Evolutionary conservation across 768 basidiomycete genomes (phyloP).

Genomic region (Mycena indigotica): DNA sequence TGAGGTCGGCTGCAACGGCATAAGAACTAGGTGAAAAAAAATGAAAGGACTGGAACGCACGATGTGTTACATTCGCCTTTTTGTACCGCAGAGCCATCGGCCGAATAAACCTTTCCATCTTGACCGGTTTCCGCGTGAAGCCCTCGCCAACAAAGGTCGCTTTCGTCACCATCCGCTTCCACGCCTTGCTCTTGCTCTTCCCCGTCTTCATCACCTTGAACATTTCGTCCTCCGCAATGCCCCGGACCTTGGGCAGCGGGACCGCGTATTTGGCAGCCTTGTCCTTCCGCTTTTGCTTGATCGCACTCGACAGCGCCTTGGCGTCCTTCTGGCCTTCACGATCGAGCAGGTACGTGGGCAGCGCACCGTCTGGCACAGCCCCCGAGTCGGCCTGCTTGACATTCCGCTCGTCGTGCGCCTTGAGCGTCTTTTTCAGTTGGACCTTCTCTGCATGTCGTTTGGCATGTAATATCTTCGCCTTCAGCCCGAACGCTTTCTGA

Average conservation of each 20-base stretch:
- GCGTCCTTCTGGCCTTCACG: conserved; percentile 98
- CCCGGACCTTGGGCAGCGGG: conserved; percentile 93
- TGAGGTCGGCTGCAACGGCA: conserved; percentile 74
- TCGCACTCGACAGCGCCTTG: conserved; percentile 90
- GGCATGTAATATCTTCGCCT: conserved; percentile 97
- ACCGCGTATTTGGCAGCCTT: conserved; percentile 98
- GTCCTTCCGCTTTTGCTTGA: conserved; percentile 99
- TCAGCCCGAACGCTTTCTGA: conserved; percentile 94
- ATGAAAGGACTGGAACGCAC: conserved; percentile 47
- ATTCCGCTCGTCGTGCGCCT: conserved; percentile 98
- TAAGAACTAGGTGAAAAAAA: conserved; percentile 4
- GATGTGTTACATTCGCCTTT: conserved; percentile 99
- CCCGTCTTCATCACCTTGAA: conserved; percentile 99
- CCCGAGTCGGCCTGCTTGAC: conserved; percentile 91
- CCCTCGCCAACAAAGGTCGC: conserved; percentile 98
- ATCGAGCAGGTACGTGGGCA: conserved; percentile 95
- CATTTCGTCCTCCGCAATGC: conserved; percentile 99
- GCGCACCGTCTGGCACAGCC: conserved; percentile 82
- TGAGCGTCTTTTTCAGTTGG: conserved; percentile 98
- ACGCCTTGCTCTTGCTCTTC: conserved; percentile 92
- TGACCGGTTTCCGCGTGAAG: conserved; percentile 97
- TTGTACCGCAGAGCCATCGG: conserved; percentile 98
- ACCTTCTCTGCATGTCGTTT: conserved; percentile 97
- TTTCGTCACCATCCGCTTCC: conserved; percentile 99
- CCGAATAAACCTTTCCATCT: conserved; percentile 97